Base-by-base conservation (phyloP, 2,329 filamentous ascomycete species). In the Colletotrichum camelliae region DNA sequence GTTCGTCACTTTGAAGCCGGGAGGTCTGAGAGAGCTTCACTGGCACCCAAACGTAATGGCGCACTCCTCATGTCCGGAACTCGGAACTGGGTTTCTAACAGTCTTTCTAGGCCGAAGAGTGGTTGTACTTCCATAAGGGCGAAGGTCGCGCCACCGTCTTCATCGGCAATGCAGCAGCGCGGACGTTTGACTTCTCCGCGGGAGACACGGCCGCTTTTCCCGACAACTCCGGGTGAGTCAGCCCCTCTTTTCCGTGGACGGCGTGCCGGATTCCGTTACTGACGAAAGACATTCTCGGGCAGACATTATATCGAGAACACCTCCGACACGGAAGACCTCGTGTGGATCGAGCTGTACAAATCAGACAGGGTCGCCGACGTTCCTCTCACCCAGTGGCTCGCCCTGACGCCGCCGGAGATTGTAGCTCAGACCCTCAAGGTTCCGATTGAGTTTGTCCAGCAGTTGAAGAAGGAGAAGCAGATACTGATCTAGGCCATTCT, bases 271-370 rank as follows among this genome's bases (percentile, higher is more conserved):
- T 33, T 78, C 58, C 76, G 3, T 48, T 68, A 1, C 33, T 29
- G 12, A 68, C 18, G 43, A 58, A 15, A 15, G n/a, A 21, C 2
- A 48, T 1, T 5, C 43, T 9, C 43, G 10, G 3, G 3, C 39
- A 85, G 92, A 0, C 93, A 94, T 79, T 94, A 94, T 79, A 92
- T 94, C 72, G 92, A 94, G 78, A 94, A 94, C 81, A 92, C 89
- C 0, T 93, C 91, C 0, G 85, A 91, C 2, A 90, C 88, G 0
- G 91, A 94, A 76, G 91, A 93, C 66, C 85, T 94, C 5, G 87
- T 92, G 6, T 94, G 91, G 90, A 89, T 94, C 35, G 93, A 94
- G 81, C 89, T 94, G 21, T 94, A 93, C 86, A 93, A 93, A 84
- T 90, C 89, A 57, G 91, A 94, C 77, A 88, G 89, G 3, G 91